These are phyloP conservation scores for Xylariaceae sp. DNA, from an alignment of 2,329 filamentous ascomycete species.

Conservation along the genomic window DNA sequence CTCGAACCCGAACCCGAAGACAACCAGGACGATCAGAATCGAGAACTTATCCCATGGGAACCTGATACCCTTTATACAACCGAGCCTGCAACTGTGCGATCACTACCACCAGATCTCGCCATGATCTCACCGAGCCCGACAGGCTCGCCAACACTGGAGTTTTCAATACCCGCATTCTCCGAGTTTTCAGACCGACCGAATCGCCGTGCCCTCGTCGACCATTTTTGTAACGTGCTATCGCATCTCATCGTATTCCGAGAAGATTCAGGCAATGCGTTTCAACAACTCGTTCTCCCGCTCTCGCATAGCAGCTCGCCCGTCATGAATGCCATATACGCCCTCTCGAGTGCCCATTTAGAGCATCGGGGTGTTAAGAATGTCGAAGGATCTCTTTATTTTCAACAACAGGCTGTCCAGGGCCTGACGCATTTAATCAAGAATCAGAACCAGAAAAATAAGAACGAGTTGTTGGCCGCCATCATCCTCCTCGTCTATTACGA, in stretches of 20 bases:
- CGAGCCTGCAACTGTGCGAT: slow-evolving; percentile 21
- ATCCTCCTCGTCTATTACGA: slow-evolving; percentile 60
- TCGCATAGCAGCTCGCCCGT: slow-evolving; percentile 53
- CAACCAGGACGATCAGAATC: slow-evolving; percentile 12
- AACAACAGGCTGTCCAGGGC: slow-evolving; percentile 55
- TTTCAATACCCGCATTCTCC: slow-evolving; percentile 47
- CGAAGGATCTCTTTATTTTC: slow-evolving; percentile 55
- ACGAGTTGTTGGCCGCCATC: slow-evolving; percentile 56
- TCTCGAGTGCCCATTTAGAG: slow-evolving; percentile 79
- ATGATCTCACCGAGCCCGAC: slow-evolving; percentile 39
- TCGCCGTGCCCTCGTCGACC: slow-evolving; percentile 52
- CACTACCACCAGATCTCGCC: slow-evolving; percentile 35
- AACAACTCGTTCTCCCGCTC: slow-evolving; percentile 57
- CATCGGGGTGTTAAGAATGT: slow-evolving; percentile 50
- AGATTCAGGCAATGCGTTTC: slow-evolving; percentile 58
- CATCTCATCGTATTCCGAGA: slow-evolving; percentile 62
- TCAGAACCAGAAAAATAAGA: slow-evolving; percentile 44
- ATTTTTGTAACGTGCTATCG: slow-evolving; percentile 59
- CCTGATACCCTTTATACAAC: slow-evolving; percentile 18
- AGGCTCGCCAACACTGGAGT: slow-evolving; percentile 44
- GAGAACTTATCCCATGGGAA: slow-evolving; percentile 21
- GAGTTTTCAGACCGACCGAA: slow-evolving; percentile 53
- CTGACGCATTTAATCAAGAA: slow-evolving; percentile 53
- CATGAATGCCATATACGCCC: slow-evolving; percentile 77
- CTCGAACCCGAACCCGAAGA: slow-evolving; percentile 12